Base-by-base conservation (phyloP, 179 eudicot genomes). In the Amaranthus tricolor region DNA sequence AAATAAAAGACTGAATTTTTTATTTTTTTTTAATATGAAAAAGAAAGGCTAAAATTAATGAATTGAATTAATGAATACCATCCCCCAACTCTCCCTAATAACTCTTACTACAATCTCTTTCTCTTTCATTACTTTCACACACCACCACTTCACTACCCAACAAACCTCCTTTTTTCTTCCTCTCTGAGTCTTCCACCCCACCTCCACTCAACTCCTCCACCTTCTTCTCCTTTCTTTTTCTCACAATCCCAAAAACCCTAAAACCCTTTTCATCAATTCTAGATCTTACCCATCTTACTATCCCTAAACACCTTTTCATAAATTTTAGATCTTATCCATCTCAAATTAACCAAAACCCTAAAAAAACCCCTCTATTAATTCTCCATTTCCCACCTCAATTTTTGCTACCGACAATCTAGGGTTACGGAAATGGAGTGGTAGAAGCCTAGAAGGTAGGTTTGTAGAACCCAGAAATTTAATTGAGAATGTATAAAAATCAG, bases 401-500 rank as follows among this genome's bases (percentile, higher is more conserved):
- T 13, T 7, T 59, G 9, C 63, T 5, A 14, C 63, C 63, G 63
- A 59, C 63, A 59, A 9, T 8, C 51, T 17, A 14, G 49, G 50
- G 20, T 62, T 20, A 6, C 17, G 47, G 5, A 31, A 40, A 20
- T 8, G 5, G 6, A 14, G 16, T n/a, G 50, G 8, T n/a, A 6
- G 4, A 31, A 31, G 40, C 40, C 31, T 24, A 24, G 31, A 24
- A 24, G 31, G 31, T 24, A 24, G 31, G 31, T 31, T 31, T 14
- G 56, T 40, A 12, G 49, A 21, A 13, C 7, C 12, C 2, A 16
- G 2, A 3, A 5, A 10, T 21, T 4, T 6, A 24, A 16, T 21
- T 31, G 51, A 78, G 58, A 60, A 84, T 84, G 87, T 84, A 84
- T 68, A 84, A 84, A 73, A 84, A 84, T 82, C 87, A 84, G 82